Percentiles rank a stretch among this genome's conserved stretches.
Evolutionary conservation across 441 rosid genomes (phyloP).

Genomic region (Mallotus japonicus): DNA sequence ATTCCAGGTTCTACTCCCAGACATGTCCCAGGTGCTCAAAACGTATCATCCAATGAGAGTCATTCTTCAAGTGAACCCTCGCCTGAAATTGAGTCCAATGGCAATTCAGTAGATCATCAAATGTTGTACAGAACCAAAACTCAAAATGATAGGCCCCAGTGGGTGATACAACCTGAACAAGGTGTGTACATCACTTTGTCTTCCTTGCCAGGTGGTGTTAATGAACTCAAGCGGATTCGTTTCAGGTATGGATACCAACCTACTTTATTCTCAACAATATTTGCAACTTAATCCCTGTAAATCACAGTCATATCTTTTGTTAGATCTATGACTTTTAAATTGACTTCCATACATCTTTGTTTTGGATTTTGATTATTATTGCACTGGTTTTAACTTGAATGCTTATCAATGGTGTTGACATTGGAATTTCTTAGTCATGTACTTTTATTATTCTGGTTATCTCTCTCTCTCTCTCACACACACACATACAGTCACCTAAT

Average conservation of each 20-base stretch:
- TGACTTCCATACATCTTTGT: not conserved
- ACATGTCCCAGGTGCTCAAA: constrained; percentile 25
- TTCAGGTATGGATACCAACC: constrained; percentile 57
- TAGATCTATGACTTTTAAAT: not conserved
- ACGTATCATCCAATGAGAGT: constrained; percentile 30
- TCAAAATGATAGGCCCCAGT: constrained; percentile 46
- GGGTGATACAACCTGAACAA: constrained; percentile 68
- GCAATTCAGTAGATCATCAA: constrained; percentile 31
- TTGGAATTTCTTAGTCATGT: not conserved
- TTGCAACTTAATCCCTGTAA: not conserved
- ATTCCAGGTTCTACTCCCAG: constrained; percentile 31
- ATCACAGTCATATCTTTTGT: not conserved
- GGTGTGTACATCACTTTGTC: constrained; percentile 75
- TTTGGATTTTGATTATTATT: constrained; percentile 1
- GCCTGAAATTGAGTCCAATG: constrained; percentile 37
- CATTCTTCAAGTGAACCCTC: constrained; percentile 34
- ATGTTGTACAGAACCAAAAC: constrained; percentile 40
- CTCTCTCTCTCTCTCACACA: not conserved
- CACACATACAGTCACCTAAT: not conserved
- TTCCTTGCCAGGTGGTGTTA: constrained; percentile 56
- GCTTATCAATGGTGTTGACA: not conserved
- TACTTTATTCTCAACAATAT: constrained; percentile 5
- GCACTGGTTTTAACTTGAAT: not conserved
- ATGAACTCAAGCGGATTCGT: constrained; percentile 77
- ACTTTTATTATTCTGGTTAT: not conserved